Base-by-base conservation (phyloP, 1,284 basidiomycete genomes). In the Taiwanofungus camphoratus region DNA sequence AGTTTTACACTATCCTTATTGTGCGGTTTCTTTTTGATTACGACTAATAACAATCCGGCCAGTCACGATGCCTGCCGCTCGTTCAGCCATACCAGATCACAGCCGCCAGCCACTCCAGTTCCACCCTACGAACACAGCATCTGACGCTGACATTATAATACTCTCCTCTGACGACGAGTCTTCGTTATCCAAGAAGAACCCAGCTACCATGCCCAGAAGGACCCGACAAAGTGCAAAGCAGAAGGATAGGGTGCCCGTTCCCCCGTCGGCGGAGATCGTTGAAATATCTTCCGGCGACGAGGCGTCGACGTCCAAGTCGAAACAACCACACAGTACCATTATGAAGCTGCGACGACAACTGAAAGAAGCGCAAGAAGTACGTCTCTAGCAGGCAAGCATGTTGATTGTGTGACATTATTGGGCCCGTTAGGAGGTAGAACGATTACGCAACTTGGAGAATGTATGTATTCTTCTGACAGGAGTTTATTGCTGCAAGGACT, bases 231-330 rank as follows among this genome's bases (percentile, higher is more conserved):
- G 50, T 33, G 29, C 45, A 11, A 51, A 51, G 42, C 49, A 49
- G 42, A 53, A 51, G 36, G 45, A 49, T 5, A 46, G 47, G 5
- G 46, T 38, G 9, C 46, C 46, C 1, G 44, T 48, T n/a, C 46
- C 49, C 6, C 36, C 49, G 13, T 16, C 41, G 5, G 65, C 61
- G 39, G 69, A 64, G 8, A 37, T 54, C 24, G 50, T 58, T 13
- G 51, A 60, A 44, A 57, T 73, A 1, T 63, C 52, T 7, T 49
- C 44, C 39, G 60, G 53, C 36, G 60, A 70, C 47, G 65, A 70
- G 42, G 70, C 41, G 2, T 43, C 45, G 11, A 41, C 39, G 3
- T 19, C 37, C 5, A 46, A 42, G 32, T 42, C 44, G n/a, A 22
- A 30, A 2, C 33, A 42, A 4, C 30, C 36, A 12, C 43, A 22